Base-by-base conservation (phyloP, 2,329 filamentous ascomycete genomes). In the Didymella keratinophila region DNA sequence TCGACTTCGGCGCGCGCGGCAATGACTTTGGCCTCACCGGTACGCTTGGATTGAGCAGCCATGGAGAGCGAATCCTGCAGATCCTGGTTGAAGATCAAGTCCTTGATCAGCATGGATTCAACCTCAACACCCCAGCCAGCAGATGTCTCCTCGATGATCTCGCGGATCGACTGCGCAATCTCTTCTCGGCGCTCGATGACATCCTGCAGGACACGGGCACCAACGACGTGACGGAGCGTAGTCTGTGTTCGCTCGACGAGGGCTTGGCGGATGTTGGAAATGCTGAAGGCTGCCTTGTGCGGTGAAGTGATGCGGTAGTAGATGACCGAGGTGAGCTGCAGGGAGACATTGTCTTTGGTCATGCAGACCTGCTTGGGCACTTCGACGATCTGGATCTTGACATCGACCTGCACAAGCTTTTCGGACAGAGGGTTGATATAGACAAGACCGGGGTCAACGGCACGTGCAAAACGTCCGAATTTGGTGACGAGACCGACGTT, bases 301-400 rank as follows among this genome's bases (percentile, higher is more conserved):
- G 95, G 95, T 27, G 91, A 90, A 54, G 89, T 91, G 73, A 99
- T 94, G 84, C 97, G 93, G 83, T 99, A 99, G 86, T 99, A 99
- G 81, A 99, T 97, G 76, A 99, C 95, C 6, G 92, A 96, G 46
- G 93, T 98, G 67, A 99, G 84, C 71, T 93, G 89, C 41, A 99
- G 84, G 44, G 91, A 96, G 64, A 98, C 95, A 72, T 99, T 99
- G 84, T 99, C 95, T 82, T 98, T 98, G 78, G 95, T 99, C 93
- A 99, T 99, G 84, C 95, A 98, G 62, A 94, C 88, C 80, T 99
- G 95, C 80, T 93, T 88, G 18, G 94, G 94, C 23, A 99, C 95
- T 83, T 99, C 90, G 77, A 96, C 92, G 66, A 97, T 97, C 81
- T 99, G 95, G 70, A 98, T 97, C 87, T 98, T 99, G 81, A 99